Conservation (phyloP, 495 filamentous ascomycete genomes). For the Aspergillus baeticus region DNA sequence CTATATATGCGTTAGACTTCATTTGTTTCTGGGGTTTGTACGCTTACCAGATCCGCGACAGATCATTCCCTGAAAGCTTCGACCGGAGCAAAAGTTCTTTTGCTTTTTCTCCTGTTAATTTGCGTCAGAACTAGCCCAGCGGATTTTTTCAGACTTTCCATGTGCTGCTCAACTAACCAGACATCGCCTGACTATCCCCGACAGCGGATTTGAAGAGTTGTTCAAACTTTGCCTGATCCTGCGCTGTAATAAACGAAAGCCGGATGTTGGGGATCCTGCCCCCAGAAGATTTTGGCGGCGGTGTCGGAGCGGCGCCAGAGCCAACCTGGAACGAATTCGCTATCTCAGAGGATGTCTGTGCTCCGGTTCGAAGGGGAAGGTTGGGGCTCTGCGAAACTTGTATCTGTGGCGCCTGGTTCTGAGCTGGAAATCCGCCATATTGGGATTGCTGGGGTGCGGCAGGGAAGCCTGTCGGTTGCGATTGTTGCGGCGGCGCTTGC, state of each 20-base stretch:
- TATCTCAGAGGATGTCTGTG: constrained; percentile 78
- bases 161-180: constrained; percentile 49
- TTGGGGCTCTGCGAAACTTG: constrained; percentile 46
- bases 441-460: constrained; percentile 38
- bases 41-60: constrained; percentile 82
- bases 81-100: constrained; percentile 85
- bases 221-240: constrained; percentile 97
- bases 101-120: constrained; percentile 68
- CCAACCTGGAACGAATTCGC: constrained; percentile 74
- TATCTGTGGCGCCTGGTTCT: constrained; percentile 45
- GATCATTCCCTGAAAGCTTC: constrained; percentile 74
- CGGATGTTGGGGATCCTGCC: constrained; percentile 90
- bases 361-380: constrained; percentile 37
- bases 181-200: constrained; percentile 80
- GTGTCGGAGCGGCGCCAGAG: constrained; percentile 44
- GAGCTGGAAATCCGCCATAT: constrained; percentile 38
- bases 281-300: constrained; percentile 50
- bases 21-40: neutral
- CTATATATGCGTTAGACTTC: constrained; percentile 37
- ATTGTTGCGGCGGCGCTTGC: constrained; percentile 27
- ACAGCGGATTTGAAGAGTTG: constrained; percentile 96
- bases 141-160: neutral
- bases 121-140: constrained; percentile 25
- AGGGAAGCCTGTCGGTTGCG: constrained; percentile 48
- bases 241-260: constrained; percentile 90